Evolutionary conservation across 352 stramenopile genomes (phyloP), one percentile per base, ranked within the genome.

Genomic region (Salisapilia sapeloensis): DNA sequence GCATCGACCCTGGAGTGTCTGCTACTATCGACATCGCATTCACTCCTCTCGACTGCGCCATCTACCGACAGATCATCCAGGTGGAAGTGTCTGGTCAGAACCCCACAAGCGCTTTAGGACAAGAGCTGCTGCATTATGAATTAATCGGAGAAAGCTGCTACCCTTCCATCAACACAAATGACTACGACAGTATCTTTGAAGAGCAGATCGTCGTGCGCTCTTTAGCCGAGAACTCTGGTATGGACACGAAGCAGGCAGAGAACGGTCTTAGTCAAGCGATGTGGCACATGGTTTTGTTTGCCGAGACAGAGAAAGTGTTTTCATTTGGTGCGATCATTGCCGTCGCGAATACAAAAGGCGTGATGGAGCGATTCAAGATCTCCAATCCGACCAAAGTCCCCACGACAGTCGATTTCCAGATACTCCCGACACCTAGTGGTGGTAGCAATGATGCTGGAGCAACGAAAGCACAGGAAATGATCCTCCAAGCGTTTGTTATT

Each of bases 341-440:
- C 6, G 60, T 60, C 2, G 38, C 46, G 3, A 72, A 55, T 35
- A 58, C 58, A 21, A 79, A 90, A 35, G 91, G 80, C 18, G 61
- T 72, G 4, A 57, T 83, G 11, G 89, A 97, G 44, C 58, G 89
- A 2, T 95, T 96, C 42, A 95, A 95, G 46, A 96, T 97, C 23
- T 86, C 71, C 0, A 97, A 97, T 45, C 79, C 79, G n/a, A 95
- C 71, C 36, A 97, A 97, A 61, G 85, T 97, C 23, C 70, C 55
- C n/a, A 82, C 82, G 12, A 74, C 46, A 2, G 77, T 96, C 1
- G 60, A 72, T 16, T 96, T 97, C 44, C 48, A 57, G 11, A 63
- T 96, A 29, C n/a, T 25, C 6, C 3, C 22, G 6, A 13, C 19
- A n/a, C 10, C 25, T 13, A 26, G 40, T 7, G 37, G 13, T 10